Percentiles rank a stretch among this genome's conserved stretches.
Conservation (phyloP, 176 grass and related monocot species). For the Carex cristatella region DNA sequence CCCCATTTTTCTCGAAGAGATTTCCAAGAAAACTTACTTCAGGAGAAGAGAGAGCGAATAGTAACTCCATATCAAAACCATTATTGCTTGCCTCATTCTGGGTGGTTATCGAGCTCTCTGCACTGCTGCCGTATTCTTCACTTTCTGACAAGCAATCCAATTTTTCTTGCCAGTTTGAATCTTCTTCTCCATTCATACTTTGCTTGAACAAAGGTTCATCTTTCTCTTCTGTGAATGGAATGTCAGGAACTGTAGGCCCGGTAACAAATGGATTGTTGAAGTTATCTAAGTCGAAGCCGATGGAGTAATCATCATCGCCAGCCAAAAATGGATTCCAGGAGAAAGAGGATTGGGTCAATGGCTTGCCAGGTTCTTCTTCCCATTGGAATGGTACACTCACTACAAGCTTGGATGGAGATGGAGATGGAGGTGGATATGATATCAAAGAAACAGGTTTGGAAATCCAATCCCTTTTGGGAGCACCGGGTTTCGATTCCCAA, state of each 20-base stretch:
- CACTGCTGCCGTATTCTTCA: constrained; percentile 54
- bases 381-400: constrained; percentile 90
- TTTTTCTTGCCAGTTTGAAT: constrained; percentile 36
- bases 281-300: constrained; percentile 45
- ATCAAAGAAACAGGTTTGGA: constrained; percentile 35
- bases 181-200: constrained; percentile 6
- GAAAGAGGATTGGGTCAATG: constrained; percentile 28
- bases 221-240: constrained; percentile 35
- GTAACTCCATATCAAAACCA: constrained; percentile 44
- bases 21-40: constrained; percentile 44
- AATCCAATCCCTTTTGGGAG: constrained; percentile 56
- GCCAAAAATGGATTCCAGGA: constrained; percentile 61
- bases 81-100: constrained; percentile 18
- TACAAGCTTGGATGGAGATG: constrained; percentile 50
- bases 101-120: constrained; percentile 8
- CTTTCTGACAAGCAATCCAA: constrained; percentile 53
- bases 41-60: constrained; percentile 46
- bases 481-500: constrained; percentile 66
- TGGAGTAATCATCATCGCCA: constrained; percentile 39
- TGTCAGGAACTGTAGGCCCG: constrained; percentile 16
- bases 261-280: constrained; percentile 23
- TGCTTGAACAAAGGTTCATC: constrained; percentile 16
- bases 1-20: constrained; percentile 16
- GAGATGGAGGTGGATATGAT: constrained; percentile 21
- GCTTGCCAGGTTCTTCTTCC: constrained; percentile 88